Base-by-base conservation (phyloP, 768 basidiomycete genomes). In the Mycena metata region DNA sequence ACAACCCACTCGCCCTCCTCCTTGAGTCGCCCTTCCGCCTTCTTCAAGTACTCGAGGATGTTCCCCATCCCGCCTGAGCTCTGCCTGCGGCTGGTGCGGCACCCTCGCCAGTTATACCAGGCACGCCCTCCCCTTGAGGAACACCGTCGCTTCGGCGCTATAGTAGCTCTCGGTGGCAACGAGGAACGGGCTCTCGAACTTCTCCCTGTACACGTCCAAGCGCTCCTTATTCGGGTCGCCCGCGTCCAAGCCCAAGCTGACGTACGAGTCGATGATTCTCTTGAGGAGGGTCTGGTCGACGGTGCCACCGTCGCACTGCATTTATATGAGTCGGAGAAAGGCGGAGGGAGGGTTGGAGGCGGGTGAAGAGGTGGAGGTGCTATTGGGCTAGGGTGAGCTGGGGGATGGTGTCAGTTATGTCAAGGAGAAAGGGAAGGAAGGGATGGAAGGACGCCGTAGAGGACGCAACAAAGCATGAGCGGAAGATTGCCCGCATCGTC, bases 1-100 rank as follows among this genome's bases (percentile, higher is more conserved):
- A 97, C 96, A n/a, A 98, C 95, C 19, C 97, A 89, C 75, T 96
- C 94, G 79, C 97, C 95, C 76, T 99, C 97, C 79, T 99, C 96
- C 61, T 89, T 88, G 67, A 99, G 80, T 46, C 97, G 88, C 73
- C 92, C 92, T 77, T 98, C 96, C 1, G 95, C 96, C 79, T 94
- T 96, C 83, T 91, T 95, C 78, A 99, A 83, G 78, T 98, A 99
- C 77, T 98, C 97, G 11, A 95, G 92, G 52, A 98, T 69, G 30
- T 68, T 72, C 16, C 70, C 91, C 65, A 87, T 92, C 79, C 95
- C 95, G 74, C 91, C 89, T 1, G 91, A 89, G 0, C 66, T 15
- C 39, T 9, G 5, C 39, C 39, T 10, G 10, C 39, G 5, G 11
- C 39, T 30, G 30, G 30, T 30, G 30, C 30, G 3, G 30, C 30